Evolutionary conservation across 352 stramenopile genomes (phyloP).

Genomic region (Phytophthora pisi): DNA sequence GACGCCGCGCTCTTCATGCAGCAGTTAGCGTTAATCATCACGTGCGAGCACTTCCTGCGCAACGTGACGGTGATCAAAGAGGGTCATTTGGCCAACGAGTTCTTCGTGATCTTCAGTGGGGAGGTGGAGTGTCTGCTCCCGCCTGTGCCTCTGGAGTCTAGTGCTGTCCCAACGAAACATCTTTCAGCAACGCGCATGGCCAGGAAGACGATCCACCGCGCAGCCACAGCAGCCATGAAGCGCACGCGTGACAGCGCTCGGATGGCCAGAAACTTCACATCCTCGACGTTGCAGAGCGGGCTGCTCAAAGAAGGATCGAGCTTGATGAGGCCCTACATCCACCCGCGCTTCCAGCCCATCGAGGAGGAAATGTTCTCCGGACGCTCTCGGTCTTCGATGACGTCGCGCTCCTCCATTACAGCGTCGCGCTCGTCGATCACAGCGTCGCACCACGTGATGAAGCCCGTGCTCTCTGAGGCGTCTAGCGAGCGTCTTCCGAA

Average conservation of each 20-base stretch:
- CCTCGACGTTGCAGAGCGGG: slow-evolving; percentile 16
- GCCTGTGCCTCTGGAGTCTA: slow-evolving; percentile 22
- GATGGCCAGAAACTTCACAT: slow-evolving; percentile 21
- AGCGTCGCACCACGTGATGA: slow-evolving; percentile 8
- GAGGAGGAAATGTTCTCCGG: slow-evolving; percentile 10
- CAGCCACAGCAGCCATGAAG: slow-evolving; percentile 23
- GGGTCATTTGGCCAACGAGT: slow-evolving; percentile 54
- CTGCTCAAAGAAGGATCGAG: slow-evolving; percentile 11
- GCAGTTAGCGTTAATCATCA: slow-evolving; percentile 39
- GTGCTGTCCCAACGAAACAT: slow-evolving; percentile 1
- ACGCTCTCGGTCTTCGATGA: slow-evolving; percentile 6
- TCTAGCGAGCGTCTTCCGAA: slow-evolving; percentile 18
- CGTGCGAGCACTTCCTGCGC: slow-evolving; percentile 66
- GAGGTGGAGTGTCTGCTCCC: slow-evolving; percentile 60
- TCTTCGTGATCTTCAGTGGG: slow-evolving; percentile 70
- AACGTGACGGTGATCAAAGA: slow-evolving; percentile 62
- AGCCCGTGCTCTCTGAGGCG: slow-evolving; percentile 6
- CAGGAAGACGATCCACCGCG: slow-evolving; percentile 27
- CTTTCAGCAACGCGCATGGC: slow-evolving; percentile 10
- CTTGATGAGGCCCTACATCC: slow-evolving; percentile 6
- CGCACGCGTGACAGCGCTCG: slow-evolving; percentile 27
- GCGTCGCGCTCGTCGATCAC: slow-evolving; percentile 9
- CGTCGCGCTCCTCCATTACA: slow-evolving; percentile 6
- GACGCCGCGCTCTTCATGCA: slow-evolving; percentile 40
- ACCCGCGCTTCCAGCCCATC: slow-evolving; percentile 7